A percentile compares a stretch with the other conserved stretches of the same genome.
Conservation (phyloP, 441 rosid genomes). For the Adansonia gregorii region DNA sequence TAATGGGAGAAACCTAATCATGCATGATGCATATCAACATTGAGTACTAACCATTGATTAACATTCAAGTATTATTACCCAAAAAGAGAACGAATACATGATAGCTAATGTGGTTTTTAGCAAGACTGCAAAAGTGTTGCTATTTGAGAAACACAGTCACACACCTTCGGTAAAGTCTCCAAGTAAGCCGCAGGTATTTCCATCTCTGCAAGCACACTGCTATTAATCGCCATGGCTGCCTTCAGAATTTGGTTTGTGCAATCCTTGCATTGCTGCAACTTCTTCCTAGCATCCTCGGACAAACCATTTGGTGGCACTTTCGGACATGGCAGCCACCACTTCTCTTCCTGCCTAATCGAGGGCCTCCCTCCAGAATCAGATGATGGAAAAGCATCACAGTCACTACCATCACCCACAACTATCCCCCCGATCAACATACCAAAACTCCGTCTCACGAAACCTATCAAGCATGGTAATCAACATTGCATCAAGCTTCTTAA, state of each 20-base stretch:
- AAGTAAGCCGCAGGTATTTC: constrained; percentile 83
- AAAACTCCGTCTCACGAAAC: constrained; percentile 70
- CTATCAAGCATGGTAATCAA: constrained; percentile 77
- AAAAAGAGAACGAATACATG: not conserved
- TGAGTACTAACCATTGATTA: not conserved
- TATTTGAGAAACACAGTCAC: not conserved
- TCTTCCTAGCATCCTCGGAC: constrained; percentile 77
- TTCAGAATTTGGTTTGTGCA: constrained; percentile 89
- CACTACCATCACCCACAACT: constrained; percentile 61
- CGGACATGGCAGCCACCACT: constrained; percentile 98
- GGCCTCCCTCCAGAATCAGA: constrained; percentile 59
- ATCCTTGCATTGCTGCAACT: constrained; percentile 82
- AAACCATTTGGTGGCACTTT: constrained; percentile 76
- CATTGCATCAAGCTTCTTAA: constrained; percentile 94
- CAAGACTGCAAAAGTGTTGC: not conserved
- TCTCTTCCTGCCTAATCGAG: constrained; percentile 89
- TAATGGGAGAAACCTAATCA: not conserved
- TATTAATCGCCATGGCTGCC: constrained; percentile 98
- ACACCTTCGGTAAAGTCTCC: constrained; percentile 90
- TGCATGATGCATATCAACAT: not conserved
- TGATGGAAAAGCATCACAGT: constrained; percentile 48
- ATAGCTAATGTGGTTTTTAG: not conserved
- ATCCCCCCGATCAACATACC: constrained; percentile 95
- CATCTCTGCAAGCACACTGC: constrained; percentile 85
- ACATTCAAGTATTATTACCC: not conserved